Base-by-base conservation (phyloP, 2,329 filamentous ascomycete genomes). In the Trichoderma koningii region DNA sequence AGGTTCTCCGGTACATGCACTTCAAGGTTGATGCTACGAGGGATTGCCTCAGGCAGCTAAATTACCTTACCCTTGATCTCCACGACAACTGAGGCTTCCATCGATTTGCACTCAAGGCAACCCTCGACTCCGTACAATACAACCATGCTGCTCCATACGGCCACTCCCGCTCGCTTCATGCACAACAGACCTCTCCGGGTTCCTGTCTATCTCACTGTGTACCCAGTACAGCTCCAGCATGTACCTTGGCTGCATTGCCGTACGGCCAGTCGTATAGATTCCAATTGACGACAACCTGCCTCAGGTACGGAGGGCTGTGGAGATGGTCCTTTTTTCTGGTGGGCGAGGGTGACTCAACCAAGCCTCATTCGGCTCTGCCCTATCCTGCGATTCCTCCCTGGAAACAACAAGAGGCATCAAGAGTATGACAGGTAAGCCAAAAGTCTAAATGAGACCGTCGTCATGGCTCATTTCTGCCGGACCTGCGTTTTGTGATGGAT, bases 371-470 rank as follows among this genome's bases (percentile, higher is more conserved):
- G 45, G 45, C 44, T 34, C 7, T 50, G 55, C 51, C 26, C 48
- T 55, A 21, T 34, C 44, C 44, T 26, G 34, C 34, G 34, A 14
- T 38, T 38, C 34, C 12, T 14, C 34, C 23, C 62, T 63, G 19
- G 50, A 15, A 42, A 52, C 26, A 17, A 53, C 26, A 51, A 51
- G 23, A 15, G 23, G 15, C 17, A 28, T 19, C 26, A n/a, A 44
- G 48, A n/a, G 42, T 41, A 10, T 23, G 21, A 23, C 34, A 14
- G 14, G 34, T 38, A 42, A 38, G 28, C 19, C 23, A 42, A 62
- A 62, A 62, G 48, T 53, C 48, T 62, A 53, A 62, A 62, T 53
- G 38, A 23, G 59, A 15, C 59, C 59, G 34, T 62, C 59, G 59
- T 62, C 59, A 61, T 61, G 57, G 21, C 47, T 52, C 59, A 52